Base-by-base conservation (phyloP, 371 early-diverging fungal genomes). In the Mortierella sp. region DNA sequence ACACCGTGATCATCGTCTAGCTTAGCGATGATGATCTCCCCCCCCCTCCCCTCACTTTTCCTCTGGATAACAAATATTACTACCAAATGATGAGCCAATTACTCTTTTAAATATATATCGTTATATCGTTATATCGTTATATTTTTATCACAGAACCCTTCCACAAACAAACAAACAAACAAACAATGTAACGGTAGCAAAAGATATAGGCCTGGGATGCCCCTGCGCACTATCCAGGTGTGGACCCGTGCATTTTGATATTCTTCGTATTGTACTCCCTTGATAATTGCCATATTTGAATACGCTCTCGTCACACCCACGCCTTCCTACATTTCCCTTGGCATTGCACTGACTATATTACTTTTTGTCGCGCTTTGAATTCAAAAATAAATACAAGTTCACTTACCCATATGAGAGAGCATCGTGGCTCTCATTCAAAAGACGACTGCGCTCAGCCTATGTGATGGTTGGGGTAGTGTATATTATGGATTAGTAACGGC, bases 401-500 rank as follows among this genome's bases (percentile, higher is more conserved):
- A 57, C 78, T 62, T 78, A 78, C 78, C 78, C 78, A 30, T 78
- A 78, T 28, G 66, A 47, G 52, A 39, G 73, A 40, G 60, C 78
- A 54, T 64, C 66, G 49, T 68, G 68, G 78, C 73, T 73, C 73
- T 78, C 78, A 52, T 73, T 73, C 73, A 78, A 69, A 30, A 78
- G 73, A 55, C 70, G 78, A 62, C 70, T 30, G 62, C 78, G 78
- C 60, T 78, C 78, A 57, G 58, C 66, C 78, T 78, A 73, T 35
- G 30, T 24, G 18, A 55, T 9, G 49, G 30, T n/a, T 22, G 30
- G 20, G n/a, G 39, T 40, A 47, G 37, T 40, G 37, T 63, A 54
- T 62, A 51, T 39, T 61, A 52, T 26, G 51, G 28, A 10, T 43
- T 20, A 39, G 55, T 32, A 58, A 58, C 26, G 3, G 58, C 51